Conservation (phyloP, 2,329 filamentous ascomycete species). For the Fusarium pseudonygamai region DNA sequence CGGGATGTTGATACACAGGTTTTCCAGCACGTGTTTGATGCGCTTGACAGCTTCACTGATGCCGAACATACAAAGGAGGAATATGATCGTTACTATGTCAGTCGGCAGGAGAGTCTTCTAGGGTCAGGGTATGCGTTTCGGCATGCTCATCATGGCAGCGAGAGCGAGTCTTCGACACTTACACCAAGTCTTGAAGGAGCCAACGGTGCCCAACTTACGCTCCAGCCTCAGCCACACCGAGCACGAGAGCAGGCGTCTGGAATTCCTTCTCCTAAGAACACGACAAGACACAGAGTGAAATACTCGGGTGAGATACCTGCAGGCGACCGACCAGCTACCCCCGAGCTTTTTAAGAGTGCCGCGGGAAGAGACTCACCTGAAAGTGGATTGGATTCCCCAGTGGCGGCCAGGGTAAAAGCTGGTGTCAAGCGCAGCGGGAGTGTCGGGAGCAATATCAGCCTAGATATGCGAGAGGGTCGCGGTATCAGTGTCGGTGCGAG, state of each 20-base stretch:
- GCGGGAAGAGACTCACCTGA: conserved; percentile 28
- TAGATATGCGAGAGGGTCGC: conserved; percentile 51
- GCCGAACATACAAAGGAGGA: conserved; percentile 68
- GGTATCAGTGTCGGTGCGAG: conserved; percentile 54
- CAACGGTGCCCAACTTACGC: conserved; percentile 2
- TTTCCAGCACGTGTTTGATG: conserved; percentile 91
- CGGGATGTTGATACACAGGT: conserved; percentile 84
- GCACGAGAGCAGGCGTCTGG: conserved; percentile 40
- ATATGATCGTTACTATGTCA: conserved; percentile 65
- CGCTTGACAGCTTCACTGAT: conserved; percentile 76
- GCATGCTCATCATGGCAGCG: conserved; percentile 45
- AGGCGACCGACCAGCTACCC: conserved; percentile 29
- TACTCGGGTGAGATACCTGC: conserved; percentile 18
- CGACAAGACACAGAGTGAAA: conserved; percentile 23
- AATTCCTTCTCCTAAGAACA: conserved; percentile 33
- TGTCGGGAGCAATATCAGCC: conserved; percentile 50
- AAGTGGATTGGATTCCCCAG: conserved; percentile 29
- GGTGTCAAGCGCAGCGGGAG: conserved; percentile 40
- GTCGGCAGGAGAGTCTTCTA: conserved; percentile 61
- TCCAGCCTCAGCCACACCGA: conserved; percentile 40
- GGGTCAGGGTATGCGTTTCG: conserved; percentile 46
- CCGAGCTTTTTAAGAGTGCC: conserved; percentile 9
- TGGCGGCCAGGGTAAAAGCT: conserved; percentile 23
- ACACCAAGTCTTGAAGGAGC: conserved; percentile 37
- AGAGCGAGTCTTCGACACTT: conserved; percentile 50